Conservation (phyloP, 345 rosid species). For the Lepidium didymum region DNA sequence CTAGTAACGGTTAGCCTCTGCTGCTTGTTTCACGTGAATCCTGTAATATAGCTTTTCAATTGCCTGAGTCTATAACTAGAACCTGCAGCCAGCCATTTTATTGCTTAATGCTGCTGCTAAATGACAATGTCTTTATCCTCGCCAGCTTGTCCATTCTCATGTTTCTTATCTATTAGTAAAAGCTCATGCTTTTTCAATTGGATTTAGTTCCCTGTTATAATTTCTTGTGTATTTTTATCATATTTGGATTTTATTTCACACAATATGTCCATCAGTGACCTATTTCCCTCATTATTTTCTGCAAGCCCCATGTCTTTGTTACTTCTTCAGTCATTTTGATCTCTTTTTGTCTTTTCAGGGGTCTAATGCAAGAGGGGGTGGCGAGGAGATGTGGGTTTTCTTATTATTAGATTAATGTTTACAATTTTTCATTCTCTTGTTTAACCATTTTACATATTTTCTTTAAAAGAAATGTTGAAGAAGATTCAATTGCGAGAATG, state of each 20-base stretch:
- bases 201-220: not conserved
- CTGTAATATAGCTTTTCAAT: not conserved
- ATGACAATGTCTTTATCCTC: not conserved
- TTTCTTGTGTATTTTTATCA: not conserved
- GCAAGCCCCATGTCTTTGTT: not conserved
- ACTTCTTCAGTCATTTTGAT: constrained; percentile 4
- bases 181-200: not conserved
- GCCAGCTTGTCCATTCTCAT: not conserved
- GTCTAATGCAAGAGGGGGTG: constrained; percentile 38
- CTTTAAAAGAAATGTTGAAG: constrained; percentile 49
- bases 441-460: constrained; percentile 20
- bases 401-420: constrained; percentile 2
- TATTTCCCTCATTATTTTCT: not conserved
- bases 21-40: not conserved
- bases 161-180: not conserved
- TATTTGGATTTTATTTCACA: not conserved
- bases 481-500: constrained; percentile 74
- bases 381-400: constrained; percentile 31
- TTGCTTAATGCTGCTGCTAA: not conserved
- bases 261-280: not conserved
- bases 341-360: constrained; percentile 37
- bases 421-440: constrained; percentile 1
- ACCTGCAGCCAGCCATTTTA: not conserved
- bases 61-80: not conserved
- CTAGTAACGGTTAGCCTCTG: not conserved